Base-by-base conservation (phyloP, 2,329 filamentous ascomycete species). In the Corinectria fuckeliana region DNA sequence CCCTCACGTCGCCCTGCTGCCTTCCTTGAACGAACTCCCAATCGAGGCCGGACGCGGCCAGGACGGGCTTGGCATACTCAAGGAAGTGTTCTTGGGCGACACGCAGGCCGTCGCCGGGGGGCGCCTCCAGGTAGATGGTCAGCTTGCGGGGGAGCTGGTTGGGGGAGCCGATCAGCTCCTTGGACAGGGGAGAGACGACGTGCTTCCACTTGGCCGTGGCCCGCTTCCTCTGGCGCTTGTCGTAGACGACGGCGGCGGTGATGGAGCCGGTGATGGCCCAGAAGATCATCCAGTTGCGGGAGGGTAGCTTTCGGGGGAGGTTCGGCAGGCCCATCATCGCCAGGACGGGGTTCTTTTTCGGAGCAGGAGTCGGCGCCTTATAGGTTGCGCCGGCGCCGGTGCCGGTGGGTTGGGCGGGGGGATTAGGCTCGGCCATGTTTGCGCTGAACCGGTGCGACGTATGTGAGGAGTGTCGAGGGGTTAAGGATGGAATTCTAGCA, bases 281-380 rank as follows among this genome's bases (percentile, higher is more conserved):
- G 80, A 99, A 99, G 71, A 99, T 97, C 78, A 95, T 87, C 95
- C 95, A 99, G 76, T 98, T 98, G 62, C 95, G 91, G 16, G 94
- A 98, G 7, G 95, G 95, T 16, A 99, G 87, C 76, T 88, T 92
- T 69, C 88, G 85, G 60, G 91, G 90, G 61, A 97, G 86, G 67
- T 89, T 91, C 50, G 94, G 94, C 58, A 99, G 81, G 57, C 94
- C 94, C 79, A 95, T 87, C 84, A 91, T 91, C 64, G 86, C 86
- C 70, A 92, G 85, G 53, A 88, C 90, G 41, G 89, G 90, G 77
- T 94, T 94, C 49, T 84, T 70, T 50, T 69, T 81, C 76, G 45
- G 78, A 70, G 62, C 78, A 74, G 66, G 84, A 81, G 73, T 77
- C 71, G 61, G 69, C 53, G 50, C 69, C 62, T 71, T 70, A 56